Base-by-base conservation (phyloP, 352 stramenopile genomes). In the Pythium vanterpoolii region DNA sequence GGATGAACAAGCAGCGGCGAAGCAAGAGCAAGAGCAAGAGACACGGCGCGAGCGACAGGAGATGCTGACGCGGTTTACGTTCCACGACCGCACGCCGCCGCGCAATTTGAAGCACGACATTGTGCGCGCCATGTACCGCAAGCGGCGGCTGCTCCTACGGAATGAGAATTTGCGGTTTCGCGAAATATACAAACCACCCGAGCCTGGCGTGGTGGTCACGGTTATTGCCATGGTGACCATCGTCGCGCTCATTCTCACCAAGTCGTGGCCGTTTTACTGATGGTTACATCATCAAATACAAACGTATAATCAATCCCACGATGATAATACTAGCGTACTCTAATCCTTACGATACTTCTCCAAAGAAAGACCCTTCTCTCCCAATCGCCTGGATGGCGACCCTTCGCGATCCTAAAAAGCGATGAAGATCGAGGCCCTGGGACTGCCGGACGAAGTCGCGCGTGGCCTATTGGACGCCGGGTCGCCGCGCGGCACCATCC, bases 111-210 rank as follows among this genome's bases (percentile, higher is more conserved):
- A 66, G 16, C 59, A 63, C 48, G 64, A 77, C 13, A 74, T 86
- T 30, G 54, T 83, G 38, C 68, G 67, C 28, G 63, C 76, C 3
- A 77, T 91, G 72, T 69, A 69, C 30, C 72, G 76, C 47, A 89
- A 89, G 57, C 74, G 78, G 30, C 80, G 76, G 5, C 68, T 90
- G 70, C 62, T 90, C 49, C 67, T 73, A 56, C 76, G 72, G 62
- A 87, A 83, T 47, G 74, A 90, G 61, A 90, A 90, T 58, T 56
- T 93, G 51, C 83, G 79, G 56, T 90, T 91, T 56, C 80, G 79
- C 5, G 79, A 90, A 49, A 61, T 93, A 8, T 90, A 90, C 70
- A 76, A 74, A 40, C 61, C 80, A 3, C 83, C 83, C 0, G 83
- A 93, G 64, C 78, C 77, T 9, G 73, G 78, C 31, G 83, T 86